phyloP scores from a whole-genome alignment of 140 eudicot genomes.

The Ambrosia hybrid region DNA sequence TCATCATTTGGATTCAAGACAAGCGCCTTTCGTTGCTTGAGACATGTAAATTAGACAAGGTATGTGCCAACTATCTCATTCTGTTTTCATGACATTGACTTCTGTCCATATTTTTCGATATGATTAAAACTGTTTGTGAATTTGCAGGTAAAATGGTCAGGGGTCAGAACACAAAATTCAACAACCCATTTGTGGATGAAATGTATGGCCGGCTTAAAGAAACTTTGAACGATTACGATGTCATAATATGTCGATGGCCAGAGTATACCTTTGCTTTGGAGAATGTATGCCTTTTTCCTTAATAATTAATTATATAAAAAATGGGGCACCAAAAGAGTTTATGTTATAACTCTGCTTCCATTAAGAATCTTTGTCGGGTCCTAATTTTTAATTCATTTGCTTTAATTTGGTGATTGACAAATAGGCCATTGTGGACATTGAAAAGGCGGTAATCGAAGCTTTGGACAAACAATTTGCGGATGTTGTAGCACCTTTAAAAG shows the following conservation, averaged over 20 bases:
- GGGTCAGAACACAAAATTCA: slow-evolving; percentile 69
- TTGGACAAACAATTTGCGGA: slow-evolving; percentile 73
- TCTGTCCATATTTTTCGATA: not conserved
- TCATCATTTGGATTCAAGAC: slow-evolving; percentile 81
- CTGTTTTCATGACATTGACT: not conserved
- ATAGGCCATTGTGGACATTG: slow-evolving; percentile 75
- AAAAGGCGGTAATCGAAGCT: slow-evolving; percentile 75
- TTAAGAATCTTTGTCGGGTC: not conserved
- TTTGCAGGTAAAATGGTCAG: slow-evolving; percentile 71
- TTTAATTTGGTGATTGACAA: slow-evolving; percentile 20
- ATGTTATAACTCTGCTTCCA: not conserved
- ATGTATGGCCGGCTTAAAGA: slow-evolving; percentile 79
- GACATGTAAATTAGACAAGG: slow-evolving; percentile 80
- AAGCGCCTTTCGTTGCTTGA: slow-evolving; percentile 74
- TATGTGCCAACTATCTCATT: slow-evolving; percentile 13
- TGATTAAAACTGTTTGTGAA: slow-evolving; percentile 10
- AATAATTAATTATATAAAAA: too few relatives aligned
- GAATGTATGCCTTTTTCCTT: slow-evolving; percentile 47
- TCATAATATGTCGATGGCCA: slow-evolving; percentile 87
- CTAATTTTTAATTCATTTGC: slow-evolving; percentile 3
- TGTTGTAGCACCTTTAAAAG: slow-evolving; percentile 75
- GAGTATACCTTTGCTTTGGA: slow-evolving; percentile 77
- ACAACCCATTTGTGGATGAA: slow-evolving; percentile 86
- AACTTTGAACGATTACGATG: slow-evolving; percentile 66
- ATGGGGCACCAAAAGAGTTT: too few relatives aligned